Percentiles rank a stretch among this genome's conserved stretches.
phyloP scores from a whole-genome alignment of 495 filamentous ascomycete species.

The Pseudotulostoma volvatum region DNA sequence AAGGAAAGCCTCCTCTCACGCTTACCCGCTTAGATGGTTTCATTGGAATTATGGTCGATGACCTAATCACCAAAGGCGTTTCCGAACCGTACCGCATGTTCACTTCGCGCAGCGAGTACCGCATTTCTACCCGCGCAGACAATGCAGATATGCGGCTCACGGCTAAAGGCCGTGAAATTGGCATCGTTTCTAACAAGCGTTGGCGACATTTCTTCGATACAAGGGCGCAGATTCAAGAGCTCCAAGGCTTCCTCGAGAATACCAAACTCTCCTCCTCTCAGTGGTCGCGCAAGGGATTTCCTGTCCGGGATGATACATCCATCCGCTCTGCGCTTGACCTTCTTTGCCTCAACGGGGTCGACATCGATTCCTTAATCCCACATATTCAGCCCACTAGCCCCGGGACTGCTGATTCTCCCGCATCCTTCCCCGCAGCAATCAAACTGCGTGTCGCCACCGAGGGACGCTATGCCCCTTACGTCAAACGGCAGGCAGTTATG shows the following conservation, averaged over 20 bases:
- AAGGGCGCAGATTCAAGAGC: constrained; percentile 42
- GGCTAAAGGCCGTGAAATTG: constrained; percentile 53
- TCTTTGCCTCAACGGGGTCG: constrained; percentile 42
- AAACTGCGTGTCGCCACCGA: constrained; percentile 59
- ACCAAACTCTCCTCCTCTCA: constrained; percentile 36
- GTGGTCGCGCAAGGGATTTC: constrained; percentile 58
- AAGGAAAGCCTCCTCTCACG: constrained; percentile 41
- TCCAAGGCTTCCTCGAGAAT: constrained; percentile 40
- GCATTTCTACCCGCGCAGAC: constrained; percentile 77
- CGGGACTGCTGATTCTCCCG: constrained; percentile 23
- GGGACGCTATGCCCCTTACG: constrained; percentile 69
- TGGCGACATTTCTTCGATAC: constrained; percentile 56
- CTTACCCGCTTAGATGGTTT: constrained; percentile 80
- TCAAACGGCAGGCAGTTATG: constrained; percentile 47
- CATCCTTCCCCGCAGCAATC: constrained; percentile 38
- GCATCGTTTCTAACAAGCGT: constrained; percentile 61
- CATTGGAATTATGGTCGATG: constrained; percentile 98
- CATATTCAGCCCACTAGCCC: constrained; percentile 30
- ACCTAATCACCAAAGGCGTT: constrained; percentile 92
- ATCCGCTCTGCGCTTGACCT: constrained; percentile 58
- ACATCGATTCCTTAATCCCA: constrained; percentile 35
- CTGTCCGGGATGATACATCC: constrained; percentile 40
- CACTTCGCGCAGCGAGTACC: constrained; percentile 88
- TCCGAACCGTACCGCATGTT: constrained; percentile 98
- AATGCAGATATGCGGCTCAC: constrained; percentile 88